Evolutionary conservation across 768 basidiomycete species (phyloP), one percentile per base, ranked within the genome.

Genomic region (Boletus tylopilopsis): DNA sequence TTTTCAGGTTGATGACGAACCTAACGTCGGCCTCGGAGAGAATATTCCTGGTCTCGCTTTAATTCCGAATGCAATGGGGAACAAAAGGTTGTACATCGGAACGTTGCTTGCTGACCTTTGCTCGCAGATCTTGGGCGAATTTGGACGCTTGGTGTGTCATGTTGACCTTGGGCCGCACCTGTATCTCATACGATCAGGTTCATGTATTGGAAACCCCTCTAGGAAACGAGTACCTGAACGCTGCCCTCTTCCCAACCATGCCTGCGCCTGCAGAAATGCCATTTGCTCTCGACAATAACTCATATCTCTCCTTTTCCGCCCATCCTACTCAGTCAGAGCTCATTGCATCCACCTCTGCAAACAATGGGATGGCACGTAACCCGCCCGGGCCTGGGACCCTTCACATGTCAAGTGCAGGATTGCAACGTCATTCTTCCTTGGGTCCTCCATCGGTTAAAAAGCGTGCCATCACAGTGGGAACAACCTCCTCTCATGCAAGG

Each of bases 81-180:
- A 94, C 60, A 90, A 92, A 66, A 87, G 82, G 58, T 68, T 91
- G 25, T 94, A 94, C 64, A 76, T 98, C 46, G 90, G 90, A 25
- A 92, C 92, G 16, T 71, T 97, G 35, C 69, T 99, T 47, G 92
- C 91, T 16, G 92, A 93, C 62, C 69, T 96, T 18, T 94, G 91
- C 57, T 92, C 93, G 29, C 83, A 87, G 53, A 80, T 97, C 42
- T 73, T 99, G 21, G 81, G 81, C 19, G 91, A 92, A 65, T 87
- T 98, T 57, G 87, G 91, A 32, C 78, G 81, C 32, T 66, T 96
- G 73, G 95, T 96, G 58, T 53, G 88, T 61, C n/a, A 40, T 37
- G 9, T 8, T 29, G 27, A 46, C 21, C 41, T 49, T 34, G 8
- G 38, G 10, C 16, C 6, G 5, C 18, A 12, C 47, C 40, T 36